Conservation (phyloP, 495 filamentous ascomycete genomes). For the Lasiosphaeria ovina region DNA sequence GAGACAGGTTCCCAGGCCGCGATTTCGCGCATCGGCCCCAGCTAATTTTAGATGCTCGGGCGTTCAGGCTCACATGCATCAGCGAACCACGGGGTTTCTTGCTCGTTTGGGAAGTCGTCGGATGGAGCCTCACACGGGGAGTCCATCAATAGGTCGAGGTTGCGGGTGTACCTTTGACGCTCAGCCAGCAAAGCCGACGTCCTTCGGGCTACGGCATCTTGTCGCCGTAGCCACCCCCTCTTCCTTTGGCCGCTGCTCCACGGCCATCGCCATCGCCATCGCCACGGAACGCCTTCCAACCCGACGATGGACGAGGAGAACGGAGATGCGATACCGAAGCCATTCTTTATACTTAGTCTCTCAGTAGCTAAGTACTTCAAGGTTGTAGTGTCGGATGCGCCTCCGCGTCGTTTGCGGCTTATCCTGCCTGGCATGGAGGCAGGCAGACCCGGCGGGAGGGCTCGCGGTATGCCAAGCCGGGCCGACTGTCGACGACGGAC, state of each 20-base stretch:
- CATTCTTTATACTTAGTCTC: no score
- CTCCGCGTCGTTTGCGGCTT: no score
- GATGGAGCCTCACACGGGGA: not conserved
- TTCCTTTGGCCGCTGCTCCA: not conserved
- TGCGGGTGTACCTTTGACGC: not conserved
- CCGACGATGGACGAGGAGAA: no score
- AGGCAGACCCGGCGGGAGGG: no score
- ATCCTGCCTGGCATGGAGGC: no score
- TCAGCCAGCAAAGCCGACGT: not conserved
- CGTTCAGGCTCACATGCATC: constrained; percentile 17
- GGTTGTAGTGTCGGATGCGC: no score
- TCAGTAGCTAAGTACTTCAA: no score
- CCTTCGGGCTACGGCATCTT: not conserved
- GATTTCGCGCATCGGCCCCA: not conserved
- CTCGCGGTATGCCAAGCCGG: no score
- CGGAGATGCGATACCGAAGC: no score
- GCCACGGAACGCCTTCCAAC: no score
- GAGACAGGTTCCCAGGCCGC: not conserved
- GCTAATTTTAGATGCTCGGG: not conserved
- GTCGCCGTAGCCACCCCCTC: not conserved
- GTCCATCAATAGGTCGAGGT: not conserved
- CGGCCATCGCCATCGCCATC: no score
- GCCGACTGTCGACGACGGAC: no score
- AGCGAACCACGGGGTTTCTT: constrained; percentile 3
- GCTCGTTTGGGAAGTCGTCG: not conserved